Evolutionary conservation across 371 early-diverging fungal genomes (phyloP).

Genomic region (Chytridiales sp.): DNA sequence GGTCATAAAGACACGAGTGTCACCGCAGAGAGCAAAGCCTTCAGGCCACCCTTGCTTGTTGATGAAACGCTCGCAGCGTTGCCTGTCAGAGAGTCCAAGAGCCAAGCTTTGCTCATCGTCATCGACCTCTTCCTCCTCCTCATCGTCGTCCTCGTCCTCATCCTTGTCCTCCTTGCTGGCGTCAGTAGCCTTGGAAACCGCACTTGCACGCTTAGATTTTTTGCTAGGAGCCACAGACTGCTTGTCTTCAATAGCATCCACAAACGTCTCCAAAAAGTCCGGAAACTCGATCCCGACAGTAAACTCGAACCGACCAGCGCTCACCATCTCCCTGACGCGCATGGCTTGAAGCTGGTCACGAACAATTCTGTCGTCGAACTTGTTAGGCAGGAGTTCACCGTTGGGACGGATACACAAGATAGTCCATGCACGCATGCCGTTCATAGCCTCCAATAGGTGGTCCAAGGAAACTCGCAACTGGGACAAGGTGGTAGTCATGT

Average conservation of each 20-base stretch:
- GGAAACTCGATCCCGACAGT: conserved; percentile 29
- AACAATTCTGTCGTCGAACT: conserved; percentile 43
- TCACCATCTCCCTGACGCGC: conserved; percentile 54
- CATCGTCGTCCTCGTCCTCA: conserved; percentile 11
- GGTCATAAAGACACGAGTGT: conserved; percentile 23
- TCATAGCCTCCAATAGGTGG: conserved; percentile 25
- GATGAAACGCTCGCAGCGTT: conserved; percentile 11
- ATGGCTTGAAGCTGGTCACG: conserved; percentile 56
- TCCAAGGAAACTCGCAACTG: conserved; percentile 19
- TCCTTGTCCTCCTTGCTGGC: conserved; percentile 1
- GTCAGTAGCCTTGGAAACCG: not conserved
- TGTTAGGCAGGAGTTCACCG: conserved; percentile 35
- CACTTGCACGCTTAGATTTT: not conserved
- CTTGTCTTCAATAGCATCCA: not conserved
- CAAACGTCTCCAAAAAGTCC: conserved; percentile 24
- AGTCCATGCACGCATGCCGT: conserved; percentile 30
- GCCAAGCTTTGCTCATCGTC: conserved; percentile 7
- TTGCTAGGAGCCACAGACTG: not conserved
- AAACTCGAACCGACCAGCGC: conserved; percentile 36
- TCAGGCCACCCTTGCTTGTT: conserved; percentile 3
- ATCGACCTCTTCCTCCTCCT: not conserved
- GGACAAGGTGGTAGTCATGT: conserved; percentile 15
- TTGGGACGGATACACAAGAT: conserved; percentile 64
- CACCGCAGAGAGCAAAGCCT: conserved; percentile 18
- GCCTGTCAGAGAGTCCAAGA: not conserved